Evolutionary conservation across 352 stramenopile species (phyloP), one percentile per base, ranked within the genome.

Genomic region (Phytophthora cactorum): DNA sequence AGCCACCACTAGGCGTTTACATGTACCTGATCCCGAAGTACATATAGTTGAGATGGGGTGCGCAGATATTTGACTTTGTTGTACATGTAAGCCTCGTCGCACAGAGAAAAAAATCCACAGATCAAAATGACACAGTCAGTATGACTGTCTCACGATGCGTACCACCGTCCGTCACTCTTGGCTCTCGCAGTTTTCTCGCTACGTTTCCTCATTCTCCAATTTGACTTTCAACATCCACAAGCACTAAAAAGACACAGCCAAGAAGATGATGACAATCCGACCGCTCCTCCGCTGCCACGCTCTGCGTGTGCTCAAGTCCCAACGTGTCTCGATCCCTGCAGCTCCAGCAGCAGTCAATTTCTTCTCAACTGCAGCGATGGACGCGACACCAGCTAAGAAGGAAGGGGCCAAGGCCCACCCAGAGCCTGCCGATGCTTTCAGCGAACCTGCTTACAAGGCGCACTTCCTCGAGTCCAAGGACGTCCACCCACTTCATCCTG

Each of bases 381-480:
- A 22, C 22, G 22, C 44, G 15, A 11, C 39, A 12, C 31, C 25
- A 25, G 10, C 34, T 1, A 43, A 56, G 15, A 46, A 57, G 12
- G 17, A 27, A 7, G 43, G 51, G 8, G 44, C 43, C 15, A 49
- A 53, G 22, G 15, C 9, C 25, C 34, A 36, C 12, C 39, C 50
- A 1, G 59, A 72, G 34, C 50, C 53, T 4, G 25, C 45, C 3
- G 65, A 74, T 32, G 64, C 59, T 14, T 66, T 57, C 25, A 71
- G 46, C 22, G 66, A 74, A 32, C 56, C 65, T 45, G 60, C 65
- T 0, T 72, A 69, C 54, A 70, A 68, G 27, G 41, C 70, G 15
- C 70, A 78, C 28, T 78, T 78, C 61, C 43, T 63, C 12, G 57
- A 78, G 43, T 71, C 70, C 28, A 59, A 61, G 58, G 31, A 67